Percentiles rank a stretch among this genome's conserved stretches.
phyloP scores from a whole-genome alignment of 2,329 filamentous ascomycete species.

The Exophiala xenobiotica region DNA sequence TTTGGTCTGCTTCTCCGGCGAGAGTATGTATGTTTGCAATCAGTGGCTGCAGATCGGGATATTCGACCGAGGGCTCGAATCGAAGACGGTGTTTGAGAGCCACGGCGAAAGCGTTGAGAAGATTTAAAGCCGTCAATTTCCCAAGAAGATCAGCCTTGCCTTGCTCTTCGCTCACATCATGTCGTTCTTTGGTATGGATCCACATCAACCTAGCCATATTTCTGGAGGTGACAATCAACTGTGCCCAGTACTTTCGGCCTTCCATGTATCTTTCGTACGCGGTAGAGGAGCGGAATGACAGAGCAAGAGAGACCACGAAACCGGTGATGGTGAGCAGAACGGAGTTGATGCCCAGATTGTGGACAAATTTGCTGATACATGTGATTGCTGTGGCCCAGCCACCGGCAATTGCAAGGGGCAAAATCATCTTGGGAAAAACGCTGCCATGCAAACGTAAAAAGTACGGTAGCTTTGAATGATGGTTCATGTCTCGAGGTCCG shows the following conservation, averaged over 20 bases:
- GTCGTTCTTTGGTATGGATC: constrained; percentile 69
- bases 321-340: constrained; percentile 73
- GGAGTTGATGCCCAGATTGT: constrained; percentile 58
- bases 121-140: constrained; percentile 73
- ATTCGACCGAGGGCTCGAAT: constrained; percentile 77
- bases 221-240: constrained; percentile 55
- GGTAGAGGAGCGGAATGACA: constrained; percentile 74
- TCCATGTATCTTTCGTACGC: constrained; percentile 70
- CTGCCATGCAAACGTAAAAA: constrained; percentile 75
- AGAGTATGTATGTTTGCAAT: constrained; percentile 74
- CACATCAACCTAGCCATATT: constrained; percentile 71
- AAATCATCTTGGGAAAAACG: constrained; percentile 70
- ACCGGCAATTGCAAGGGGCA: constrained; percentile 64
- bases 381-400: constrained; percentile 67
- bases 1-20: constrained; percentile 57
- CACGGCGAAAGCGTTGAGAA: constrained; percentile 74
- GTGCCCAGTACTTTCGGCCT: constrained; percentile 63
- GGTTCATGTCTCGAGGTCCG: constrained; percentile 65
- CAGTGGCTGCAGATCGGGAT: constrained; percentile 69
- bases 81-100: constrained; percentile 79
- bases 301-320: constrained; percentile 77
- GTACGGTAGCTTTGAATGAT: constrained; percentile 74
- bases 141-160: constrained; percentile 67
- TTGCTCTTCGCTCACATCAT: constrained; percentile 43
- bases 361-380: constrained; percentile 50